Evolutionary conservation across 208 protist species (phyloP), one percentile per base, ranked within the genome.

Genomic region (Wallacemonas rigidus): DNA sequence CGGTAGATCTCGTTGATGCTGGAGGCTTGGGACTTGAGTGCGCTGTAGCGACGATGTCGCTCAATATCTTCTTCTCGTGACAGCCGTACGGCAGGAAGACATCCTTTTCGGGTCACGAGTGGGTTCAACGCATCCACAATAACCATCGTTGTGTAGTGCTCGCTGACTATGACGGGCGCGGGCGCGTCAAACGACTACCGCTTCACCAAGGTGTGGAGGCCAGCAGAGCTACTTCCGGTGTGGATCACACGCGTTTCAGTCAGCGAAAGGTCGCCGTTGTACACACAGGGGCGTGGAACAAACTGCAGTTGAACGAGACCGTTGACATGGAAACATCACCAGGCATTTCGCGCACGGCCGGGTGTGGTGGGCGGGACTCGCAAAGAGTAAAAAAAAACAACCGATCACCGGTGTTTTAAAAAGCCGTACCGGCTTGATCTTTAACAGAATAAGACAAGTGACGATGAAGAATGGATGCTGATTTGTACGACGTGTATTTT

Each of bases 231-330:
- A 17, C 40, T 51, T 1, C 87, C 83, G 3, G 72, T 68, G 75
- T 81, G 41, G 17, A 89, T 61, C 39, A 86, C 64, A 40, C 63
- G 69, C 11, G 73, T 75, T 35, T 72, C 63, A 9, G 87, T 57
- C 45, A 75, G 41, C 51, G 89, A 54, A 35, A 89, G 61, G 63
- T 91, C 87, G 2, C 87, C 87, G 15, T 78, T 50, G 51, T 77
- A 85, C 15, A 85, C 15, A 89, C 74, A 3, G 87, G 83, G 15
- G 76, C 70, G 36, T 44, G 67, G 55, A 91, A 85, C 63, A 80
- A 60, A 61, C 85, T 85, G 35, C 70, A 74, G 69, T 91, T 86
- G 61, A 91, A 83, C 50, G 81, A 58, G 40, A 87, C 76, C 7
- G 83, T 91, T 3, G 77, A 75, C 61, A 91, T 72, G 17, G 77